Evolutionary conservation across 306 rosid genomes (phyloP), one percentile per base, ranked within the genome.

Genomic region (Cajanus cajan): DNA sequence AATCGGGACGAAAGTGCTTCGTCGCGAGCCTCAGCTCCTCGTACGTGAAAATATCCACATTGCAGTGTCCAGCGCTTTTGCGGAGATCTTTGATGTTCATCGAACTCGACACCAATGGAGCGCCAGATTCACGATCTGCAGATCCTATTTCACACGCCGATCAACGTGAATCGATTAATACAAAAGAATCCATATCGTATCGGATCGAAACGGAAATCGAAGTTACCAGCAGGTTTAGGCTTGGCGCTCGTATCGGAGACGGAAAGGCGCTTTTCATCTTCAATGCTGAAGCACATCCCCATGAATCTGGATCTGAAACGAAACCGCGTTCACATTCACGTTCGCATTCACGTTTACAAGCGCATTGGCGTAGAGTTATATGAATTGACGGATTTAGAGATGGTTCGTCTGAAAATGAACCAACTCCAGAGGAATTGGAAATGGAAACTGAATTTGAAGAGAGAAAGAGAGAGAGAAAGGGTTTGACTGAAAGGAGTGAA

Each of bases 251-350:
- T 85, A 45, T 71, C 65, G 65, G 78, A 78, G 57, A 68, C n/a
- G 6, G 80, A 81, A 39, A 39, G 68, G 14, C 25, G 67, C 6
- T 68, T 87, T 25, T 36, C 71, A 24, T 87, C 83, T 65, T 90
- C 91, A 48, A 87, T 86, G 85, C 97, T 93, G 78, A 91, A 88
- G 88, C 97, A 93, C 88, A 86, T 83, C 89, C 98, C 98, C 98
- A 91, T 93, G 86, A 87, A 87, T 85, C 74, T 76, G 68, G 78
- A 86, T 76, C 76, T 28, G 48, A 69, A 77, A 51, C 77, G 55
- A 44, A 34, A 61, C 52, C 43, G 8, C 21, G 76, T 37, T 79
- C 18, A 71, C 86, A 80, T 80, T 14, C 41, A 6, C 2, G 2
- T 2, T 44, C 50, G 34, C 39, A 70, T 52, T 16, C 21, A 5